phyloP scores from a whole-genome alignment of 805 yeast genomes.

The Zygotorulaspora danielsina region DNA sequence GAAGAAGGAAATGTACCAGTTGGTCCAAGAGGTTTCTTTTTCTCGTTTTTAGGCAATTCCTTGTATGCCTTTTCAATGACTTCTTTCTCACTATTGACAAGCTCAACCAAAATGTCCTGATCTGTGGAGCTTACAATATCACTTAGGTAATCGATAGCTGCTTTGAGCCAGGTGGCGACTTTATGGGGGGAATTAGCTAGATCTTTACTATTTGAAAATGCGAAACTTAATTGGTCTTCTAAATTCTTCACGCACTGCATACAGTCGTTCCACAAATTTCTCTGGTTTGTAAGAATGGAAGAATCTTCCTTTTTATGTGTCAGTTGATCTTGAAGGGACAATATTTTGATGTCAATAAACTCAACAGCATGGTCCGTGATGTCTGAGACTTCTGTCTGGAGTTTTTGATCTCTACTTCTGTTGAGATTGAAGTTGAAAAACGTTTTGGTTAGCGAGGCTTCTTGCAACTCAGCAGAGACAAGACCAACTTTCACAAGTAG shows the following conservation, averaged over 20 bases:
- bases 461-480: conserved; percentile 7
- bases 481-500: conserved; percentile 21
- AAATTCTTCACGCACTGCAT: conserved; percentile 17
- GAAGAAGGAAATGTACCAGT: not conserved
- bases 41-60: conserved; percentile 13
- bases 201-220: conserved; percentile 4
- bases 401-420: conserved; percentile 7
- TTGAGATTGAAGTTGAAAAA: conserved; percentile 14
- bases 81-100: conserved; percentile 21
- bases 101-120: conserved; percentile 6
- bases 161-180: conserved; percentile 11
- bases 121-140: conserved; percentile 9
- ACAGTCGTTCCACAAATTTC: conserved; percentile 26
- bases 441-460: conserved; percentile 9
- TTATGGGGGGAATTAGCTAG: conserved; percentile 1
- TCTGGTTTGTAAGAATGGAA: conserved; percentile 13
- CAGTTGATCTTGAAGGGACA: conserved; percentile 23
- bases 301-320: conserved; percentile 25
- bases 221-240: conserved; percentile 20
- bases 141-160: conserved; percentile 8
- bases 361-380: conserved; percentile 22
- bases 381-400: conserved; percentile 14
- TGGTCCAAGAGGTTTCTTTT: not conserved
- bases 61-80: conserved; percentile 23
- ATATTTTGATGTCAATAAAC: conserved; percentile 26